Conservation (phyloP, 2,329 filamentous ascomycete species). For the Colletotrichum salicis region DNA sequence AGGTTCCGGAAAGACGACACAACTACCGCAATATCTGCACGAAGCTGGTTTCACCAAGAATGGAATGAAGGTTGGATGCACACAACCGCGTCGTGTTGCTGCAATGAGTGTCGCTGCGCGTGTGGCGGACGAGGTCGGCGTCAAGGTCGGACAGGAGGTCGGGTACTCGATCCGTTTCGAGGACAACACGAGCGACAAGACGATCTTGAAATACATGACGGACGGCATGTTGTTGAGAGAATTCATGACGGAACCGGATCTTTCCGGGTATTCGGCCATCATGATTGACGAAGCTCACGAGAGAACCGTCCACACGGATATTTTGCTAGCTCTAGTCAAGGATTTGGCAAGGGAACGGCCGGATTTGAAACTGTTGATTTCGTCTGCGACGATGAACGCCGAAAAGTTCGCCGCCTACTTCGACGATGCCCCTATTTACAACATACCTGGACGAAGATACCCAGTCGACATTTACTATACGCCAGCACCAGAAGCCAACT, state of each 20-base stretch:
- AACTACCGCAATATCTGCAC: conserved; percentile 91
- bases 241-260: conserved; percentile 87
- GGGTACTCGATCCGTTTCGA: conserved; percentile 97
- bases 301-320: conserved; percentile 89
- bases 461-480: conserved; percentile 94
- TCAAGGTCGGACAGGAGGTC: conserved; percentile 90
- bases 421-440: conserved; percentile 92
- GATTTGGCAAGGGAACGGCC: conserved; percentile 85
- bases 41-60: conserved; percentile 90
- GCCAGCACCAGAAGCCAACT: conserved; percentile 91
- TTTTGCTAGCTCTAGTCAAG: conserved; percentile 87
- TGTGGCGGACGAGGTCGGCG: conserved; percentile 93
- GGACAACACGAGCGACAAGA: conserved; percentile 90
- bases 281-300: conserved; percentile 99
- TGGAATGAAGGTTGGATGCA: conserved; percentile 88
- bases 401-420: conserved; percentile 93
- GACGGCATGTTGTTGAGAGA: conserved; percentile 94
- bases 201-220: conserved; percentile 94
- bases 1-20: conserved; percentile 94
- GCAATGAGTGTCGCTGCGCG: conserved; percentile 98
- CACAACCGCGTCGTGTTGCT: conserved; percentile 92
- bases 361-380: conserved; percentile 90
- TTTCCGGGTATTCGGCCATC: conserved; percentile 83
- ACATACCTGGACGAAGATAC: conserved; percentile 88
- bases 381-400: conserved; percentile 93